Evolutionary conservation across 257 asterid species (phyloP), one percentile per base, ranked within the genome.

Genomic region (Penstemon davidsonii): DNA sequence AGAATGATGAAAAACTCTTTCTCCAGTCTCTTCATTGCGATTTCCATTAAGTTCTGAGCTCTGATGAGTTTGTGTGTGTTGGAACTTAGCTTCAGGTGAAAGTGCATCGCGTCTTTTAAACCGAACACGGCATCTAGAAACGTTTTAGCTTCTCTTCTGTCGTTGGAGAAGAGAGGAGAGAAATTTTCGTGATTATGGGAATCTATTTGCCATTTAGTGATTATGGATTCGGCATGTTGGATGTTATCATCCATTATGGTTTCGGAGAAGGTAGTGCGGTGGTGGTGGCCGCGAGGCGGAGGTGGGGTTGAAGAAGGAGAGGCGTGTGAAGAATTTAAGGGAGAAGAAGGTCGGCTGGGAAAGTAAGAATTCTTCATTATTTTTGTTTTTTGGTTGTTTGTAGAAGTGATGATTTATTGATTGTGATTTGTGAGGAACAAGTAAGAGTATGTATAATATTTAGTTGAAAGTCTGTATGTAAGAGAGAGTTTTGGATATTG

Each of bases 11-110:
- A 68, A 64, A 91, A 89, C 60, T 91, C 96, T 75, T 83, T 86
- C 73, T 91, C 91, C 46, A 89, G 51, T 38, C 90, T 72, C 18
- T 73, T 89, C 84, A 85, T 83, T 0, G 95, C 96, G 15, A 82
- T 76, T 18, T 74, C 84, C 98, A 91, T 91, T 71, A 89, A 54
- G 38, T 60, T 73, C 74, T 89, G 96, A 56, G 89, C 80, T 55
- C 91, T 75, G 59, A 84, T 36, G 43, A 91, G 84, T 1, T 66
- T 66, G 4, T 74, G 81, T 0, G 91, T 78, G 66, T 56, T 51
- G 0, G 96, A 75, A 36, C 67, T 41, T 7, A 67, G 75, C 50
- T 68, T 84, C 7, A 81, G 65, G 39, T 75, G 79, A 64, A 76
- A 73, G 60, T 78, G 90, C 97, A 91, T 91, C 1, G 85, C 75